A percentile compares a stretch with the other conserved stretches of the same genome.
phyloP scores from a whole-genome alignment of 805 yeast genomes.

The Danielozyma ontarioensis region DNA sequence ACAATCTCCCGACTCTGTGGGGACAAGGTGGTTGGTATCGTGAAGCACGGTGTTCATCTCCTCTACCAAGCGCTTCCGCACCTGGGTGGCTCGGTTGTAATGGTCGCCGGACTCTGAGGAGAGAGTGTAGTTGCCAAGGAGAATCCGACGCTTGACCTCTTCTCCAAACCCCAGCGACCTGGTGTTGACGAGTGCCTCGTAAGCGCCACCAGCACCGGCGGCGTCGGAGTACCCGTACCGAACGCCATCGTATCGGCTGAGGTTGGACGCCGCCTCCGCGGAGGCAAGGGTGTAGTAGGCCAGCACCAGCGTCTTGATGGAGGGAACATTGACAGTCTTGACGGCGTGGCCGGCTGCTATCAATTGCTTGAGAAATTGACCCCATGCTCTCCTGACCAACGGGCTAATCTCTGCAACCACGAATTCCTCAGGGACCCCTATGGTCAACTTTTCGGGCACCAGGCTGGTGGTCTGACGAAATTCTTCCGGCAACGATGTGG shows the following conservation, averaged over 20 bases:
- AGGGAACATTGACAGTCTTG: slow-evolving; percentile 64
- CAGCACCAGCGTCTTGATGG: slow-evolving; percentile 61
- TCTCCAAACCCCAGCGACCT: slow-evolving; percentile 66
- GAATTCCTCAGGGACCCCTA: slow-evolving; percentile 77
- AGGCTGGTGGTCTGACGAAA: slow-evolving; percentile 24
- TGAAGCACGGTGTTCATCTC: slow-evolving; percentile 67
- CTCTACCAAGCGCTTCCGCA: slow-evolving; percentile 53
- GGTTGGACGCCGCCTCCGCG: slow-evolving; percentile 90
- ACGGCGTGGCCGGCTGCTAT: slow-evolving; percentile 47
- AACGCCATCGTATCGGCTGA: slow-evolving; percentile 86
- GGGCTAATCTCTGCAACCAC: slow-evolving; percentile 49
- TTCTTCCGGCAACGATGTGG: slow-evolving; percentile 52
- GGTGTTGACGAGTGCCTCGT: slow-evolving; percentile 34
- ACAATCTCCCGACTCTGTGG: slow-evolving; percentile 2
- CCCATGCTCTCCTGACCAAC: slow-evolving; percentile 45
- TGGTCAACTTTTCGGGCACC: slow-evolving; percentile 23
- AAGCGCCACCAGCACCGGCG: slow-evolving; percentile 13
- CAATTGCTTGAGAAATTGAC: slow-evolving; percentile 38
- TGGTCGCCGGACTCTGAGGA: slow-evolving; percentile 74
- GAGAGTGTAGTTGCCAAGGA: slow-evolving; percentile 81
- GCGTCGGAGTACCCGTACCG: slow-evolving; percentile 61
- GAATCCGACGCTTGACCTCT: slow-evolving; percentile 79
- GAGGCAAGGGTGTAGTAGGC: slow-evolving; percentile 85
- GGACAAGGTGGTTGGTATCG: slow-evolving; percentile 39
- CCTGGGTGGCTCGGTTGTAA: slow-evolving; percentile 66